Base-by-base conservation (phyloP, 495 filamentous ascomycete genomes). In the Evansstolkia leycettana region DNA sequence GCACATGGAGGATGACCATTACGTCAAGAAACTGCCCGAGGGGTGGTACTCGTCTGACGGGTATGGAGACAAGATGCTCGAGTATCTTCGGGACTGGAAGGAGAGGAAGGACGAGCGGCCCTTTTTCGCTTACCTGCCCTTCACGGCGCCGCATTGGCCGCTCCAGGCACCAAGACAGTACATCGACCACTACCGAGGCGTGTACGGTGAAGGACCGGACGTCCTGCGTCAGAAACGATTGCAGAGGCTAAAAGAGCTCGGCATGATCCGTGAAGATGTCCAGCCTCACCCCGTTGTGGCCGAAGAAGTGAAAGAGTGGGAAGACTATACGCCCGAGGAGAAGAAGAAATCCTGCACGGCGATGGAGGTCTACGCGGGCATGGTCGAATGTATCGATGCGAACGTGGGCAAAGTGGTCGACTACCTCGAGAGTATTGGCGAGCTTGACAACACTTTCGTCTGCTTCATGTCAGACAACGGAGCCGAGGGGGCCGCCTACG, bases 381-480 rank as follows among this genome's bases (percentile, higher is more conserved):
- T 80, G 75, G 74, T 78, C 0, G 72, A 78, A 38, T 63, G 62
- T 35, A 76, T 77, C 39, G 75, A 78, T 42, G 42, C 55, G 23
- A 76, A 80, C 37, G 68, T 80, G 14, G 73, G 73, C 24, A 69
- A 69, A 37, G 67, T 77, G 1, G 57, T 76, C 36, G 51, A 69
- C 17, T 72, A 75, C 41, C 55, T 77, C 7, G 54, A 67, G 24
- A 50, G 60, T 12, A 76, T 65, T 16, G 69, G 62, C 35, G 75
- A 80, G 45, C 57, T 75, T 1, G 72, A 79, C 45, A 77, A 78
- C 46, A 78, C 75, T 4, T 72, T 76, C 31, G 62, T 78, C 18
- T 64, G 70, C 46, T 78, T 78, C 57, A 70, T 79, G 67, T 71
- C 65, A 23, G 72, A 78, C 47, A 78, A 78, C 39, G 73, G 74